Evolutionary conservation across 257 asterid species (phyloP), one percentile per base, ranked within the genome.

Genomic region (Handroanthus guayacan): DNA sequence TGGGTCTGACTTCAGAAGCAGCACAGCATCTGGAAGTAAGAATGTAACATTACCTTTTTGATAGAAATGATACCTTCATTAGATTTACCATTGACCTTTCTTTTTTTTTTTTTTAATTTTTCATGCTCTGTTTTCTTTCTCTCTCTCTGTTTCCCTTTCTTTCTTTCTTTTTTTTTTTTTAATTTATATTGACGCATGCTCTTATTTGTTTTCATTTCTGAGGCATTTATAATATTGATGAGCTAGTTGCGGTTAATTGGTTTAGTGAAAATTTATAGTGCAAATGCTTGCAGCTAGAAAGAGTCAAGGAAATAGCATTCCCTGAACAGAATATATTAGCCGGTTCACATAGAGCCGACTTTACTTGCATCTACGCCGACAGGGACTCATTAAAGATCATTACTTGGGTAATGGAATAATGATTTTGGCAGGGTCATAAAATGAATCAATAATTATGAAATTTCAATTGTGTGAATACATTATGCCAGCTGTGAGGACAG

Each of bases 1-100:
- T 95, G 65, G 99, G 95, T 58, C 88, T 95, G 93, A 88, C 94
- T 75, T 82, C 95, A 6, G 96, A 95, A 82, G 98, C 99, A 75
- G 81, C 96, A 5, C 94, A 90, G 38, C 99, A 95, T 86, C 99
- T 95, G 71, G 99, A 94, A 87, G 99, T 94, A 81, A 84, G 86
- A 75, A 57, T 75, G 74, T 37, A 62, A 38, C 70, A 55, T 52
- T 58, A 1, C 41, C 51, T 12, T 75, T 48, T 20, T 52, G 50
- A 58, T 66, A 18, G 37, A 18, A 62, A 56, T 5, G 9, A 34
- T 6, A 16, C 56, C 48, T 38, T 39, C 9, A 62, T n/a, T 25
- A 34, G 39, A 41, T 45, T 52, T 67, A 20, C 20, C 56, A 31
- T 41, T 9, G 31, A 6, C 25, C 44, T 34, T 8, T 25, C 6